These are phyloP conservation scores for Rubia yunnanensis DNA, from an alignment of 257 asterid species.

Conservation along the genomic window DNA sequence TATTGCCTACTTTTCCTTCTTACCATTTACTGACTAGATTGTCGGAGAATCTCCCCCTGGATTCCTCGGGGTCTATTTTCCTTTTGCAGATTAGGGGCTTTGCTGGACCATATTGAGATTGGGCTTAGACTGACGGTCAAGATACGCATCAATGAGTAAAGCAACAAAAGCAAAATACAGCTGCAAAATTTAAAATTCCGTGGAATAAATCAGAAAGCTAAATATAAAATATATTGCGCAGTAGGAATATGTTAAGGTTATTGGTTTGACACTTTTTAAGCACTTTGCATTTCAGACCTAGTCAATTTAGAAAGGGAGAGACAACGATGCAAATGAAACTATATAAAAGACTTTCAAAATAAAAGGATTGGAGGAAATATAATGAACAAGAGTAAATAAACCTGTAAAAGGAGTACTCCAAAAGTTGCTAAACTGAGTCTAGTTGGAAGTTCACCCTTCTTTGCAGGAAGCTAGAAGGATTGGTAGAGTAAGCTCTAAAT, in stretches of 20 bases:
- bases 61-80: too few relatives aligned
- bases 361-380: constrained; percentile 4
- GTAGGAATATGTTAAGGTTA: constrained; percentile 29
- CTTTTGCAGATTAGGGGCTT: too few relatives aligned
- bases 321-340: constrained; percentile 9
- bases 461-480: constrained; percentile 81
- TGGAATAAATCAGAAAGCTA: too few relatives aligned
- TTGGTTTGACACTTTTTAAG: constrained; percentile 15
- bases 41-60: too few relatives aligned
- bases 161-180: too few relatives aligned
- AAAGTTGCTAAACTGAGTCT: constrained; percentile 96
- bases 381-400: constrained; percentile 15
- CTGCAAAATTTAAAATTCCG: too few relatives aligned
- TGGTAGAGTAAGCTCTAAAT: constrained; percentile 33
- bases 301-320: constrained; percentile 14
- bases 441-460: constrained; percentile 97
- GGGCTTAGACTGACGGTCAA: too few relatives aligned
- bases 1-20: too few relatives aligned
- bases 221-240: too few relatives aligned
- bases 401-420: constrained; percentile 95
- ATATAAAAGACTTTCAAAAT: constrained; percentile 6
- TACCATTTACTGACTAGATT: too few relatives aligned
- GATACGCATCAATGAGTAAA: too few relatives aligned
- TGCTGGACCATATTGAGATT: too few relatives aligned
- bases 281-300: constrained; percentile 22